Evolutionary conservation across 768 basidiomycete genomes (phyloP), one percentile per base, ranked within the genome.

Genomic region (Leccinum imitatum): DNA sequence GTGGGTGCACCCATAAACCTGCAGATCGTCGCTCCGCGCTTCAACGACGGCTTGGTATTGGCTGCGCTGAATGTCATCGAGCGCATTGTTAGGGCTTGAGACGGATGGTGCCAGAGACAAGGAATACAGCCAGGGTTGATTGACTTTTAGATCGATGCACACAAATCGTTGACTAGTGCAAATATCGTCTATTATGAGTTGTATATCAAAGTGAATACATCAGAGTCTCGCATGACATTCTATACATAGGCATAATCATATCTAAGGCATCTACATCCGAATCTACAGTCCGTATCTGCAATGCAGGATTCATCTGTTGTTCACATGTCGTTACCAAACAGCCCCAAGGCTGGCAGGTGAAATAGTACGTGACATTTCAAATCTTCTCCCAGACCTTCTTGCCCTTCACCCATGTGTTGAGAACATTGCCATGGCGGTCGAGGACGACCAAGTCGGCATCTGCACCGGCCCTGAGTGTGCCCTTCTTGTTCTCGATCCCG

Each of bases 391-490:
- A 93, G 8, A 87, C 87, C 67, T 87, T 80, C 71, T 81, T 84
- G 6, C 91, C 93, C 63, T 77, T 82, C 19, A 94, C 86, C 90
- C 90, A 92, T 13, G 90, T 90, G 61, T 81, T 82, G 37, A 87
- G 73, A 15, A 90, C 85, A 51, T 79, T 76, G 4, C 91, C 91
- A 52, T 81, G 78, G 58, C 80, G 78, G 68, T 91, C 86, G 50
- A 94, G 81, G 27, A 95, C 84, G 41, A 87, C 83, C 39, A 96
- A 75, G 74, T 96, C 94, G 9, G 93, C 94, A 70, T 95, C 90
- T 31, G 86, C 90, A n/a, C 91, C 93, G 1, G 89, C 76, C 52
- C 87, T 82, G 23, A 95, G 77, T 19, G 89, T 89, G 23, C 94
- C 93, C 75, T 95, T 96, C 65, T 76, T 84, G 59, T 86, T 76